Evolutionary conservation across 1,284 basidiomycete genomes (phyloP).

Genomic region (Coriolopsis trogii): DNA sequence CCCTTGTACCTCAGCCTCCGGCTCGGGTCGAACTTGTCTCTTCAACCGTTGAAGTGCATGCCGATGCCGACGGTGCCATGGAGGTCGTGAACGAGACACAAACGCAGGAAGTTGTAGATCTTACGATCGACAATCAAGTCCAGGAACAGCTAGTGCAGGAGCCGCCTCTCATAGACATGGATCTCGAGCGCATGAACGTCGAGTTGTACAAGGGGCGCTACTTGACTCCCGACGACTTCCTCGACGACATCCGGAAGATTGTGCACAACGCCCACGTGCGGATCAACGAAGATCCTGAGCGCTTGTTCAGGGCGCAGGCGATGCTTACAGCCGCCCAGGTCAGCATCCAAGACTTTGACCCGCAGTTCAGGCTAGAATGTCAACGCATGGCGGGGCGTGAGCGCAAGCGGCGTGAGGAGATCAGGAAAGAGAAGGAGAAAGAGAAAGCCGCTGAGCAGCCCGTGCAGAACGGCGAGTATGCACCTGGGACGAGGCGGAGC

Average conservation of each 20-base stretch:
- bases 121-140: slow-evolving; percentile 24
- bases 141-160: slow-evolving; percentile 27
- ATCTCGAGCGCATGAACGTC: slow-evolving; percentile 89
- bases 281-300: slow-evolving; percentile 71
- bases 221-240: slow-evolving; percentile 85
- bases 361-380: slow-evolving; percentile 82
- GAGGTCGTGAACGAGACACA: slow-evolving; percentile 45
- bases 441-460: slow-evolving; percentile 44
- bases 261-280: slow-evolving; percentile 83
- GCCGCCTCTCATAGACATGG: slow-evolving; percentile 72
- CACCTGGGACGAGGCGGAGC: slow-evolving; percentile 59
- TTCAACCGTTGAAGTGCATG: slow-evolving; percentile 44
- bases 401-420: slow-evolving; percentile 65
- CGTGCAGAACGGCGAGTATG: slow-evolving; percentile 36
- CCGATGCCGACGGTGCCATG: slow-evolving; percentile 45
- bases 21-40: slow-evolving; percentile 36
- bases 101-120: slow-evolving; percentile 25
- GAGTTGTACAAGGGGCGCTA: slow-evolving; percentile 89
- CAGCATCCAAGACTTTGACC: slow-evolving; percentile 89
- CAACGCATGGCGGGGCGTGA: slow-evolving; percentile 87
- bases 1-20: not conserved
- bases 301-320: slow-evolving; percentile 82
- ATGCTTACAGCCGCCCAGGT: slow-evolving; percentile 90
- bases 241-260: slow-evolving; percentile 88
- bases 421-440: slow-evolving; percentile 53